Evolutionary conservation across 345 rosid species (phyloP), one percentile per base, ranked within the genome.

Genomic region (Pugionium dolabratum): DNA sequence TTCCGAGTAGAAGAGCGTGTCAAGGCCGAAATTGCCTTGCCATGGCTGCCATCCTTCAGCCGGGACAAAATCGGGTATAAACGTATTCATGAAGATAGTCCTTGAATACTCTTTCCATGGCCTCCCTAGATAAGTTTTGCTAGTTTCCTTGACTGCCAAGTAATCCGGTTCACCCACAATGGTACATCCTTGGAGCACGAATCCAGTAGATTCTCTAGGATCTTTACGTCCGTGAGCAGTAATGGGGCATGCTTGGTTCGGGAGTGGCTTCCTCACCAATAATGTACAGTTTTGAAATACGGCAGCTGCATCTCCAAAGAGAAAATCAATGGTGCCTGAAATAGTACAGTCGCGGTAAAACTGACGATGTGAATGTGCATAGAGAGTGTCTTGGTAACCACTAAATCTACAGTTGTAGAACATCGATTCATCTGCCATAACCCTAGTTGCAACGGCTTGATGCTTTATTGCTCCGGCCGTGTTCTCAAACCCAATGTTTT

Each of bases 341-440:
- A 94, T 69, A 69, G 72, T 76, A 75, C 97, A 90, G 50, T 88
- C 95, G 0, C 99, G 92, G 89, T 70, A 94, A 80, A 81, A 94
- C 66, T 94, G 99, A 31, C 97, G 87, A 73, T 83, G 84, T 75
- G 90, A 64, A 65, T 85, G 95, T n/a, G 85, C 64, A 69, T 88
- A 85, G 8, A 94, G 81, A 4, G 97, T 94, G 80, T 83, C 86
- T 41, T 90, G 95, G 82, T 83, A 83, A 0, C 96, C 97, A 30
- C 90, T 96, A 51, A 94, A 81, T 36, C 85, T 58, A 79, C 96
- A 88, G 57, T 90, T 88, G 84, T 70, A 84, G 71, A 90, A 85
- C 52, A 90, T 60, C 0, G 92, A 34, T 30, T 44, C 77, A 56
- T 94, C 99, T 4, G 86, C 77, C 0, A 78, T 76, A 40, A 85